These are phyloP conservation scores for Fraxinus paxiana DNA, from an alignment of 305 asterid genomes.

Conservation along the genomic window DNA sequence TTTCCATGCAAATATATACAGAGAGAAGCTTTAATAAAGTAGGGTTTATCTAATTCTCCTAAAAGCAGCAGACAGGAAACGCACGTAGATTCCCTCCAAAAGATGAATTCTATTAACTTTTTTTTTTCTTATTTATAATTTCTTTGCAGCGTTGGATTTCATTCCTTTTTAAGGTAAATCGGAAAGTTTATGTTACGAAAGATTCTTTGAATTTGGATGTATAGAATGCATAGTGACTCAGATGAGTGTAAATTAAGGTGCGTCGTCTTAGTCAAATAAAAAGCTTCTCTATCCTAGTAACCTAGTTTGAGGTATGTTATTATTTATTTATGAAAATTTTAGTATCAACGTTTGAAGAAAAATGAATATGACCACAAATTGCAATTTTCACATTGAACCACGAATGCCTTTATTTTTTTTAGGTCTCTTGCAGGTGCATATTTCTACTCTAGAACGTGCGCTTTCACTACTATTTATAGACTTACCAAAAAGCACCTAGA, in stretches of 20 bases:
- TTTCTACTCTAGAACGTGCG: too few species aligned
- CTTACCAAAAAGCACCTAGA: too few species aligned
- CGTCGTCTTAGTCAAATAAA: slow-evolving; percentile 26
- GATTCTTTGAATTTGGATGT: background rate
- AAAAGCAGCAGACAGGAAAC: slow-evolving; percentile 31
- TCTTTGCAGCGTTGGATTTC: background rate
- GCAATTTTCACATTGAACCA: background rate
- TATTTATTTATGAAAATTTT: background rate
- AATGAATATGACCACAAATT: background rate
- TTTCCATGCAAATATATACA: background rate
- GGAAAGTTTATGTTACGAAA: background rate
- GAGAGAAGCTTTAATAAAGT: background rate
- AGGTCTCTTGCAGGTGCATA: background rate
- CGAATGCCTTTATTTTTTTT: background rate
- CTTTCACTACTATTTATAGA: too few species aligned
- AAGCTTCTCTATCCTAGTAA: background rate
- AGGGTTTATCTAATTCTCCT: background rate
- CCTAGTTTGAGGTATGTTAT: background rate
- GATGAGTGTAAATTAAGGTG: slow-evolving; percentile 32
- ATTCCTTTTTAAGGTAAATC: background rate
- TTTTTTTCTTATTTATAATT: background rate
- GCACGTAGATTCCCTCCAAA: slow-evolving; percentile 34
- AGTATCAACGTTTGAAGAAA: background rate
- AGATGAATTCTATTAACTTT: slow-evolving; percentile 14
- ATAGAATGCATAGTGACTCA: slow-evolving; percentile 25